Evolutionary conservation across 768 basidiomycete species (phyloP), one percentile per base, ranked within the genome.

Genomic region (Holtermannia corniformis): DNA sequence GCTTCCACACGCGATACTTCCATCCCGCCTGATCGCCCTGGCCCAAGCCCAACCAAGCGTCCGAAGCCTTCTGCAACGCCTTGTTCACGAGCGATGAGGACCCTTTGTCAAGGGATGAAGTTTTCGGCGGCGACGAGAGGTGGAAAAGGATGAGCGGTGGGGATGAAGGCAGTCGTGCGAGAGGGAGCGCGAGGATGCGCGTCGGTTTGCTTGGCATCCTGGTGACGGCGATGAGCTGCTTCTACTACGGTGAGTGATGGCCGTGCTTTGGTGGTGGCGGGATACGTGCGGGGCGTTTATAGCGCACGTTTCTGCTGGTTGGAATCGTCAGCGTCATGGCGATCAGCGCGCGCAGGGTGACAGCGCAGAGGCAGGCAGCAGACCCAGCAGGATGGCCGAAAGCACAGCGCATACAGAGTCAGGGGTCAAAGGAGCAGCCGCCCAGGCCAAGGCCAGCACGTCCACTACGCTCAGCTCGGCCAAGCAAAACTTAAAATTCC

Each of bases 131-230:
- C 49, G 62, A 58, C n/a, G 51, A 52, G 3, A 59, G 53, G 37
- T 67, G 65, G 46, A 62, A 67, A 7, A 58, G 58, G 45, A 64
- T 21, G 16, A 59, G 47, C 20, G 57, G 58, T 25, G 13, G 12
- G 5, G 62, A 42, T 26, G 49, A 51, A n/a, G 63, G 66, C 1
- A 68, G 49, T 19, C 61, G 62, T 22, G 66, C 64, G 14, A 72
- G 58, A 19, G 70, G 70, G 10, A 72, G 55, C 3, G 68, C 68
- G 46, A 72, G 58, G 25, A 72, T 64, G 16, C 68, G 50, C 51
- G 70, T 64, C 23, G 62, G 64, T n/a, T 58, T 28, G 2, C 40
- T 25, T 14, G 44, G 14, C 27, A 21, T 14, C 22, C 41, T 22
- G 43, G 54, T 41, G 23, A 53, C 27, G 54, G 49, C n/a, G 20